Evolutionary conservation across 2,329 filamentous ascomycete genomes (phyloP).

Genomic region (Colletotrichum sp.): DNA sequence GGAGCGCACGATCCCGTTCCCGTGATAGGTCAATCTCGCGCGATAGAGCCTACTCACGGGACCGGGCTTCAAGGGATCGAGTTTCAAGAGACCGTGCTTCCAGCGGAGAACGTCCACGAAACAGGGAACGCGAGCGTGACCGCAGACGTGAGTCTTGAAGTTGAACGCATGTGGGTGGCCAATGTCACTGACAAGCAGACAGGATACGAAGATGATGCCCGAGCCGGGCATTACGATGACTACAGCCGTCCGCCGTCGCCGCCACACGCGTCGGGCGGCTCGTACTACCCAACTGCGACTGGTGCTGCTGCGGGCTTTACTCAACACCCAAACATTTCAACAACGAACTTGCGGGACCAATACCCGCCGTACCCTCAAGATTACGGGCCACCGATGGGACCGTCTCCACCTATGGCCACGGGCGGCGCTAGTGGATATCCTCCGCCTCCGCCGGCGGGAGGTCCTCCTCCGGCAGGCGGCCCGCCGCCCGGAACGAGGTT

Average conservation of each 20-base stretch:
- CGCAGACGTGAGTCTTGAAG: constrained; percentile 34
- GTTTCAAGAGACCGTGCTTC: constrained; percentile 3
- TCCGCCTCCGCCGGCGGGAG: constrained; percentile 31
- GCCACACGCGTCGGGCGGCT: constrained; percentile 56
- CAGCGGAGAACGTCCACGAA: constrained; percentile 27
- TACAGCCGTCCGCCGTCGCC: constrained; percentile 48
- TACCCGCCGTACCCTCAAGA: constrained; percentile 48
- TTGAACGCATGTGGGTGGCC: not conserved
- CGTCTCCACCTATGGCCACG: constrained; percentile 27
- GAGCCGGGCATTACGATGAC: constrained; percentile 39
- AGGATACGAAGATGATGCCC: constrained; percentile 42
- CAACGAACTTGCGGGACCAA: constrained; percentile 34
- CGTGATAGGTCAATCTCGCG: constrained; percentile 11
- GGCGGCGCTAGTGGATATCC: constrained; percentile 28
- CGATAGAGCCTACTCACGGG: not conserved
- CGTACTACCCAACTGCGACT: constrained; percentile 47
- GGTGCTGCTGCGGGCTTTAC: constrained; percentile 33
- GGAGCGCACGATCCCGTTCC: constrained; percentile 5
- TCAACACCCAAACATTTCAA: constrained; percentile 40
- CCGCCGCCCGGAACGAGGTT: constrained; percentile 27
- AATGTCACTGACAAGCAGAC: constrained; percentile 18
- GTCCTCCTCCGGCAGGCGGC: constrained; percentile 21
- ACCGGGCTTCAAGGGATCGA: constrained; percentile 4
- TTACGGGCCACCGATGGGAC: constrained; percentile 39
- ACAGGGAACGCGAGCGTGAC: constrained; percentile 32